phyloP scores from a whole-genome alignment of 2,329 filamentous ascomycete genomes.

The Calonectria crousiana region DNA sequence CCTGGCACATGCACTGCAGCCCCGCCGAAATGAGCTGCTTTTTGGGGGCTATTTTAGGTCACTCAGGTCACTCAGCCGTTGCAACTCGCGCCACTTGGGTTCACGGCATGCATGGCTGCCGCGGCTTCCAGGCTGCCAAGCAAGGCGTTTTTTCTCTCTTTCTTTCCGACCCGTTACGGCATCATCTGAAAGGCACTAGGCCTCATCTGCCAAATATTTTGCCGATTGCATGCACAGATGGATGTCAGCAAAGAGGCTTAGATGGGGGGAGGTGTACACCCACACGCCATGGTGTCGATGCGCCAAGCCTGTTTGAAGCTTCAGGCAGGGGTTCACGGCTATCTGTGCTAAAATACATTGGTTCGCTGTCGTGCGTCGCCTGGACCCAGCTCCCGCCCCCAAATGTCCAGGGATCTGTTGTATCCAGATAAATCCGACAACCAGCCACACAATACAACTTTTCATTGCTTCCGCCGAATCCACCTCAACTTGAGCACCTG shows the following conservation, averaged over 20 bases:
- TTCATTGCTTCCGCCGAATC: not conserved
- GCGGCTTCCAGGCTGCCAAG: not conserved
- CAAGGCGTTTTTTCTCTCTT: not conserved
- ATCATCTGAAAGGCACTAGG: not conserved
- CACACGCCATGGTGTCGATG: not conserved
- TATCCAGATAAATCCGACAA: slow-evolving; percentile 10
- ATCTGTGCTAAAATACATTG: slow-evolving; percentile 10
- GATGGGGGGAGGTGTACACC: not conserved
- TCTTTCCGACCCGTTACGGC: not conserved
- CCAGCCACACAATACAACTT: not conserved
- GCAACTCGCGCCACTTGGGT: not conserved
- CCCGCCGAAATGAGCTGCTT: not conserved
- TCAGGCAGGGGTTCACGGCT: not conserved
- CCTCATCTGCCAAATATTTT: not conserved
- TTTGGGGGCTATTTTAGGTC: not conserved
- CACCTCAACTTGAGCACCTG: not conserved
- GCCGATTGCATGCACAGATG: not conserved
- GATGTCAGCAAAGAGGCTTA: not conserved
- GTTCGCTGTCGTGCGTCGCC: not conserved
- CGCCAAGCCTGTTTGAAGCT: not conserved
- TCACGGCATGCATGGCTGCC: not conserved
- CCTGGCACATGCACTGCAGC: not conserved
- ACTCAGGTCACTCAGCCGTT: not conserved
- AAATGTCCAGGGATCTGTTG: not conserved
- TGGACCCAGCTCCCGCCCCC: slow-evolving; percentile 11